Conservation (phyloP, 2,329 filamentous ascomycete genomes). For the Alternaria sp. region DNA sequence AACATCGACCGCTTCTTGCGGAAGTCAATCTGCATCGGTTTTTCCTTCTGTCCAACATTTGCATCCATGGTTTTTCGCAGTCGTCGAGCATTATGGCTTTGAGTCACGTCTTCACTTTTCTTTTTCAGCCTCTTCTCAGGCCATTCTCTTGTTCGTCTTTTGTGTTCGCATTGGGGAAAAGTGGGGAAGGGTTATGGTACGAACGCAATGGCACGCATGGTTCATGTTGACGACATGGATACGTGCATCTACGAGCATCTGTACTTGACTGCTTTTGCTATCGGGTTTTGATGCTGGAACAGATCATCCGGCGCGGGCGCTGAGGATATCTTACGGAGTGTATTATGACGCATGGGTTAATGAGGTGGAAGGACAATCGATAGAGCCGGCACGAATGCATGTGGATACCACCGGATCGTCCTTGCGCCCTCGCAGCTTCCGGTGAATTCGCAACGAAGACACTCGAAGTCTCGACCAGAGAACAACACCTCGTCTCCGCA, state of each 20-base stretch:
- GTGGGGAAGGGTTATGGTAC: conserved; percentile 11
- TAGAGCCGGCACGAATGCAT: conserved; percentile 23
- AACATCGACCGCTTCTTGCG: conserved; percentile 14
- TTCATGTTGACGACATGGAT: conserved; percentile 13
- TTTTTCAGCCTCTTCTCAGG: conserved; percentile 21
- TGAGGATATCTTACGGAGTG: conserved; percentile 26
- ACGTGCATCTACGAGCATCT: conserved; percentile 13
- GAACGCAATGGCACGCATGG: conserved; percentile 13
- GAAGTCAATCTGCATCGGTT: conserved; percentile 20
- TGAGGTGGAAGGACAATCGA: conserved; percentile 22
- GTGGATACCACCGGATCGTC: conserved; percentile 26
- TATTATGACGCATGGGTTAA: conserved; percentile 36
- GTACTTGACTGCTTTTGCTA: conserved; percentile 35
- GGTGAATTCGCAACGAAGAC: conserved; percentile 21
- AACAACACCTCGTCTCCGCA: conserved; percentile 1
- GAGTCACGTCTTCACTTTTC: conserved; percentile 13
- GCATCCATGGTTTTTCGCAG: conserved; percentile 5
- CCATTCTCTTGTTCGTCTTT: conserved; percentile 21
- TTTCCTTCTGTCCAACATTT: conserved; percentile 16
- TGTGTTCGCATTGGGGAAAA: conserved; percentile 24
- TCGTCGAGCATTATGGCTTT: conserved; percentile 2
- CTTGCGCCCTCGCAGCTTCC: conserved; percentile 16
- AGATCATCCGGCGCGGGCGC: conserved; percentile 39
- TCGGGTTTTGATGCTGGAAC: conserved; percentile 29
- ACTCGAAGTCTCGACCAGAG: conserved; percentile 15